These are phyloP conservation scores for Kalmusia sp. DNA, from an alignment of 2,329 filamentous ascomycete genomes.

Conservation along the genomic window DNA sequence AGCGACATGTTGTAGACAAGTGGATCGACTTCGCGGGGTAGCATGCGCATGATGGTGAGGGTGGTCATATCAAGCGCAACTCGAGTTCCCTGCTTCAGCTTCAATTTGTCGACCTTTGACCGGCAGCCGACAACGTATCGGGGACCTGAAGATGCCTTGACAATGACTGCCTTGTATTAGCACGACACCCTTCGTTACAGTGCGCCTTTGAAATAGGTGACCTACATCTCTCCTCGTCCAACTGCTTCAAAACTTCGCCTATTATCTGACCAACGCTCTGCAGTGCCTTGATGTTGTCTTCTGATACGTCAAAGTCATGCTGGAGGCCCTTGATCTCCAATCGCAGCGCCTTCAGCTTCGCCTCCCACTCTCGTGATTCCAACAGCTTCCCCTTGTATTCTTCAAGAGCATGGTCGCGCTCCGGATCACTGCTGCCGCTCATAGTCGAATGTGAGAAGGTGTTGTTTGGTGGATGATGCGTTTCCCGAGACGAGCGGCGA, in stretches of 20 bases:
- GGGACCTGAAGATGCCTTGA: slow-evolving; percentile 96
- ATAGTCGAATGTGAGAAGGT: slow-evolving; percentile 25
- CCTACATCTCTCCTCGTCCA: slow-evolving; percentile 98
- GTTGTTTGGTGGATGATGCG: not conserved
- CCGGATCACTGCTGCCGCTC: slow-evolving; percentile 53
- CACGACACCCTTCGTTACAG: slow-evolving; percentile 14
- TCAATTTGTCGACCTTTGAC: slow-evolving; percentile 96
- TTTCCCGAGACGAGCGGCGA: slow-evolving; percentile 22
- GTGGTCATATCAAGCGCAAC: slow-evolving; percentile 99
- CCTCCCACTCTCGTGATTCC: slow-evolving; percentile 98
- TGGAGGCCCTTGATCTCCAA: slow-evolving; percentile 96
- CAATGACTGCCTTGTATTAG: slow-evolving; percentile 73
- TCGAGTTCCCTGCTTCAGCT: slow-evolving; percentile 97
- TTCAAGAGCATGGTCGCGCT: slow-evolving; percentile 59
- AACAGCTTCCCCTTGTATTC: slow-evolving; percentile 66
- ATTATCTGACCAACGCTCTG: slow-evolving; percentile 99
- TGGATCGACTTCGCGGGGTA: slow-evolving; percentile 96
- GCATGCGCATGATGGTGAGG: slow-evolving; percentile 99
- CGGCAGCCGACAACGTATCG: slow-evolving; percentile 98
- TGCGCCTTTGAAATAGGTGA: slow-evolving; percentile 19
- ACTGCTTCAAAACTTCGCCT: slow-evolving; percentile 96
- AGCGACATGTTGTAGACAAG: slow-evolving; percentile 99
- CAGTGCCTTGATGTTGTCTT: slow-evolving; percentile 99
- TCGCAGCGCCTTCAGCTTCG: slow-evolving; percentile 92
- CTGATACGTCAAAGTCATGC: slow-evolving; percentile 93